Evolutionary conservation across 2,329 filamentous ascomycete species (phyloP), one percentile per base, ranked within the genome.

Genomic region (Huntiella moniliformis): DNA sequence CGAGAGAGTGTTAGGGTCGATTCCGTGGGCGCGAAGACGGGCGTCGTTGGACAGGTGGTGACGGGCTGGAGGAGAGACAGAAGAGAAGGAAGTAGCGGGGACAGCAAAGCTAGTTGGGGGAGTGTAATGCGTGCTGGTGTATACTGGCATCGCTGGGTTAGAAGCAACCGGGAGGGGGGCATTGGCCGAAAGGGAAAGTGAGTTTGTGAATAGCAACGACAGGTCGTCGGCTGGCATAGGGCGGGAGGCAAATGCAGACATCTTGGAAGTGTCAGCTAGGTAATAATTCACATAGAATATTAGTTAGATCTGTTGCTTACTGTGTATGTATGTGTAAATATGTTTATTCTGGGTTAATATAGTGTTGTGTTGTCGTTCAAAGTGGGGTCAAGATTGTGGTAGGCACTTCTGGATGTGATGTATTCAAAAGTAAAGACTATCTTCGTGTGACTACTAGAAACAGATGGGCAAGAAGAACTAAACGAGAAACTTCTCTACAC

Each of bases 1-100:
- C 10, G 82, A 82, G 38, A 94, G 70, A 16, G 73, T 66, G 6
- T 66, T 59, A 2, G 80, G 72, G 57, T 92, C 73, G 53, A 94
- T 75, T 52, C 77, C 77, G 57, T 86, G 68, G 52, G 72, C 68
- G 22, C 67, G 58, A 10, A 87, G 67, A 13, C 82, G 67, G 11
- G 66, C 64, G 53, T 79, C 73, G 5, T 73, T 50, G 33, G 48
- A 50, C 16, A 50, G 17, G 41, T 50, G 48, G 18, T 46, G 44
- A n/a, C 44, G 41, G 8, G 48, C 37, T 11, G 41, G 32, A 4
- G 48, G n/a, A 12, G 48, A 18, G 16, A 44, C 44, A 18, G 48
- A 41, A 37, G 33, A 43, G 13, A 36, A 34, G 32, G 44, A 33
- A 12, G 41, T 40, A 15, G 40, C n/a, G 22, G 40, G 17, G 13